Evolutionary conservation across 345 rosid species (phyloP).

Genomic region (Linum lewisii): DNA sequence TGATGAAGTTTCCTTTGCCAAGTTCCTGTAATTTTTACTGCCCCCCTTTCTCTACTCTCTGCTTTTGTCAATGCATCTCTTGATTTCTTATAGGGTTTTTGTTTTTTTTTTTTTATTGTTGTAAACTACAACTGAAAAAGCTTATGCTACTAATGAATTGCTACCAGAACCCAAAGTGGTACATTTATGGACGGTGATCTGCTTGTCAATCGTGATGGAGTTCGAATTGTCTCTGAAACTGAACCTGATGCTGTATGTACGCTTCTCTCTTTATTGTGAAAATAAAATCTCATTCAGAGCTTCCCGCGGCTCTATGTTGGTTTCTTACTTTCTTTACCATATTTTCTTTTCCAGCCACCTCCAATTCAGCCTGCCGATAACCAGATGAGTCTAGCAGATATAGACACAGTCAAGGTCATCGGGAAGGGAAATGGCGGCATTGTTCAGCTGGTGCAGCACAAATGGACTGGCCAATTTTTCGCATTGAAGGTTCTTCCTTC

Average conservation of each 20-base stretch:
- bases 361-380: conserved; percentile 63
- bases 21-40: conserved; percentile 47
- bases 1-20: conserved; percentile 43
- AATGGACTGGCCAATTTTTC: conserved; percentile 84
- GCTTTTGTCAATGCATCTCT: conserved; percentile 4
- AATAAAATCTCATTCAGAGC: neutral
- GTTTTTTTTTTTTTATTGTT: neutral
- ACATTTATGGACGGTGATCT: conserved; percentile 92
- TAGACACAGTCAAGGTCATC: conserved; percentile 66
- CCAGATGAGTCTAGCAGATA: conserved; percentile 63
- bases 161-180: conserved; percentile 67
- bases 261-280: conserved; percentile 3
- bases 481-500: conserved; percentile 60
- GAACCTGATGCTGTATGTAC: conserved; percentile 64
- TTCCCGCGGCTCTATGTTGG: neutral
- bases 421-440: conserved; percentile 94
- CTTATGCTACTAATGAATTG: conserved; percentile 5
- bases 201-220: conserved; percentile 82
- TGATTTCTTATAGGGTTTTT: neutral
- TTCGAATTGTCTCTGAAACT: conserved; percentile 55
- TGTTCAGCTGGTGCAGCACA: conserved; percentile 93
- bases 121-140: neutral
- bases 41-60: neutral
- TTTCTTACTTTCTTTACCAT: conserved; percentile 1
- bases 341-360: conserved; percentile 37